Conservation (phyloP, 2,329 filamentous ascomycete genomes). For the Clonostachys rosea region DNA sequence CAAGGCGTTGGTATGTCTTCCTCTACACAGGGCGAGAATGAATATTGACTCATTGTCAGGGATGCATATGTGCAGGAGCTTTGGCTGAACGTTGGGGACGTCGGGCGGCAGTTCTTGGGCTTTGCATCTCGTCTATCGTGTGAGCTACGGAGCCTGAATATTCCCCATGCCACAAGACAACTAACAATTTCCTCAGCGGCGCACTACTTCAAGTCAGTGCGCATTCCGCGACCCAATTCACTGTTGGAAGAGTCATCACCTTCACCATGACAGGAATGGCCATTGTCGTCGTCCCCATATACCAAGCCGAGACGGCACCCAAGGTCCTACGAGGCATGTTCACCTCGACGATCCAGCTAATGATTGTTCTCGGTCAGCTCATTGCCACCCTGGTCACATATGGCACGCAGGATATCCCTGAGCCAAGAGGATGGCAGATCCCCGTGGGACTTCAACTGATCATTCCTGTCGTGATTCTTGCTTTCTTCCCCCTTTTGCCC, state of each 20-base stretch:
- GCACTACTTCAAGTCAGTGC: conserved; percentile 19
- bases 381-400: conserved; percentile 16
- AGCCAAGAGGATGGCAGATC: conserved; percentile 28
- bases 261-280: conserved; percentile 22
- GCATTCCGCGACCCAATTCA: conserved; percentile 18
- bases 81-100: conserved; percentile 18
- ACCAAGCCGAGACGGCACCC: conserved; percentile 16
- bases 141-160: conserved; percentile 3
- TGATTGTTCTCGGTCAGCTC: conserved; percentile 16
- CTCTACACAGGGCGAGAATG: neutral
- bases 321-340: conserved; percentile 17
- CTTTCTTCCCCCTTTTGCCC: conserved; percentile 27
- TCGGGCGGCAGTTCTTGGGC: conserved; percentile 11
- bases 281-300: conserved; percentile 22
- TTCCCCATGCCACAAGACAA: neutral
- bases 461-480: conserved; percentile 27
- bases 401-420: conserved; percentile 14
- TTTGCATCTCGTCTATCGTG: conserved; percentile 11
- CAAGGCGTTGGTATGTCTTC: neutral
- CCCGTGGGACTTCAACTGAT: conserved; percentile 38
- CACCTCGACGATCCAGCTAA: conserved; percentile 17
- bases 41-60: neutral
- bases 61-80: conserved; percentile 1
- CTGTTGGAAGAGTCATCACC: conserved; percentile 17
- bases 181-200: conserved; percentile 7